phyloP scores from a whole-genome alignment of 1,284 basidiomycete genomes.

The Pyrrhoderma lamaoense region DNA sequence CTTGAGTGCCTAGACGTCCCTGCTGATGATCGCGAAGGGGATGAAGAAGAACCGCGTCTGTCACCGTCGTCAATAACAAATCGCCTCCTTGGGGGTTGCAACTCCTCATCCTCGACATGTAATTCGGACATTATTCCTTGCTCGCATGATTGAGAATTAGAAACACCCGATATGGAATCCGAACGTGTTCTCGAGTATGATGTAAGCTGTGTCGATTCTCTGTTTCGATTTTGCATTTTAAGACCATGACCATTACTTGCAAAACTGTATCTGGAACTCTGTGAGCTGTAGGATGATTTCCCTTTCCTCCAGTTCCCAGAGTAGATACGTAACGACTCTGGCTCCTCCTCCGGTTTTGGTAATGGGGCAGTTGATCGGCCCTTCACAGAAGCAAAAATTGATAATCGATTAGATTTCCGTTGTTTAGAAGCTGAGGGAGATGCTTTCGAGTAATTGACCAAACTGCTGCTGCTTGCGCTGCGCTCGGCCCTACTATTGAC shows the following conservation, averaged over 20 bases:
- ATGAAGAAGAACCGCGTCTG: slow-evolving; percentile 17
- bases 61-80: slow-evolving; percentile 22
- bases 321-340: slow-evolving; percentile 45
- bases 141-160: too few relatives aligned
- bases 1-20: slow-evolving; percentile 36
- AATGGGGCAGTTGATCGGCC: slow-evolving; percentile 20
- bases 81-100: slow-evolving; percentile 28
- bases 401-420: slow-evolving; percentile 22
- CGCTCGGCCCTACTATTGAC: too few relatives aligned
- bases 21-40: slow-evolving; percentile 22
- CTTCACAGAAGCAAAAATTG: slow-evolving; percentile 27
- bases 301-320: slow-evolving; percentile 42
- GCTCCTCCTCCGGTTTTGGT: slow-evolving; percentile 46
- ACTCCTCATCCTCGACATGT: slow-evolving; percentile 28
- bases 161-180: neutral
- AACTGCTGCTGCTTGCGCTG: too few relatives aligned
- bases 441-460: too few relatives aligned
- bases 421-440: neutral
- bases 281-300: too few relatives aligned
- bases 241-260: too few relatives aligned
- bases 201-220: too few relatives aligned
- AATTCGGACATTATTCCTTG: slow-evolving; percentile 4
- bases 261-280: slow-evolving; percentile 22
- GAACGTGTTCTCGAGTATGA: too few relatives aligned
- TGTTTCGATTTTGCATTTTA: too few relatives aligned